phyloP scores from a whole-genome alignment of 805 yeast genomes.

The Cephaloascus albidus region DNA sequence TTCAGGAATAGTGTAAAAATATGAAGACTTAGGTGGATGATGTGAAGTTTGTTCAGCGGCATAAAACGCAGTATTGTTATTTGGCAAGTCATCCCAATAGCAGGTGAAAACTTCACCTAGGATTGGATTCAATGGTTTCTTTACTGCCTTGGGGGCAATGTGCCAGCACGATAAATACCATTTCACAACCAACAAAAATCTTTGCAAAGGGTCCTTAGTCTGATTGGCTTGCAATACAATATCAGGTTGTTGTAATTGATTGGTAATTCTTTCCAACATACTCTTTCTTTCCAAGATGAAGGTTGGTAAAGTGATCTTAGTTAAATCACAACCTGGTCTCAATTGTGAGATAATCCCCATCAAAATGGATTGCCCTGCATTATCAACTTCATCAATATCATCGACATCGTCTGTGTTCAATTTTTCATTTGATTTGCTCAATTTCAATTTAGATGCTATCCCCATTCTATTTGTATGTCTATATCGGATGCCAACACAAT shows the following conservation, averaged over 20 bases:
- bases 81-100: slow-evolving; percentile 82
- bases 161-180: slow-evolving; percentile 98
- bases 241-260: slow-evolving; percentile 74
- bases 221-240: slow-evolving; percentile 61
- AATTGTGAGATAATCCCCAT: slow-evolving; percentile 84
- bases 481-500: too few relatives aligned
- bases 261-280: slow-evolving; percentile 92
- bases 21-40: slow-evolving; percentile 97
- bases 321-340: slow-evolving; percentile 85
- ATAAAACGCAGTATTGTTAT: slow-evolving; percentile 63
- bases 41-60: slow-evolving; percentile 93
- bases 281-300: slow-evolving; percentile 91
- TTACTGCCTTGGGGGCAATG: slow-evolving; percentile 96
- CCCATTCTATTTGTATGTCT: background rate
- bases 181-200: slow-evolving; percentile 67
- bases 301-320: slow-evolving; percentile 90
- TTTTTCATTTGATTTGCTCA: background rate
- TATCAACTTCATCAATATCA: slow-evolving; percentile 89
- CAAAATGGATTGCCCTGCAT: slow-evolving; percentile 78
- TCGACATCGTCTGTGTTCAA: slow-evolving; percentile 23
- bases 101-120: slow-evolving; percentile 86
- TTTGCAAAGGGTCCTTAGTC: slow-evolving; percentile 45
- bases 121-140: slow-evolving; percentile 93
- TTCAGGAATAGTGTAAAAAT: slow-evolving; percentile 81
- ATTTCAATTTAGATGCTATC: background rate